phyloP scores from a whole-genome alignment of 805 yeast genomes.

The Sungouiella blattae region DNA sequence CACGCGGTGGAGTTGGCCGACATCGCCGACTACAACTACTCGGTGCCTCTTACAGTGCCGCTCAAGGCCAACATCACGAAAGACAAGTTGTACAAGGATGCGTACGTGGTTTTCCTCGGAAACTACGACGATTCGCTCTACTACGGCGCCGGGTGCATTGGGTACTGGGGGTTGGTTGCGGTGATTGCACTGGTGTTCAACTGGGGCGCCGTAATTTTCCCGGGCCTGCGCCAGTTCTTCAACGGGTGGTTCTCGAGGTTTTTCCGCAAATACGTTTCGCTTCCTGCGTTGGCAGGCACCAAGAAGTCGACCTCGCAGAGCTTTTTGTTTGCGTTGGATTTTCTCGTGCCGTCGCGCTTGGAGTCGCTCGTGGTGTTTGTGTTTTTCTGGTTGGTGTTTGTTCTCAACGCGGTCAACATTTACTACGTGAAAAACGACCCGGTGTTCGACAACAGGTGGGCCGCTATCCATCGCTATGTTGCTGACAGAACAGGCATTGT shows the following conservation, averaged over 20 bases:
- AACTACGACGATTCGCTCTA: constrained; percentile 38
- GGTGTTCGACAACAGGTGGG: constrained; percentile 1
- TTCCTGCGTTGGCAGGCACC: constrained; percentile 25
- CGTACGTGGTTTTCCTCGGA: constrained; percentile 16
- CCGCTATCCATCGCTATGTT: constrained; percentile 12
- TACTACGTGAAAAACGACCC: constrained; percentile 8
- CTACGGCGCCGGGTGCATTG: constrained; percentile 37
- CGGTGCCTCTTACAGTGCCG: constrained; percentile 16
- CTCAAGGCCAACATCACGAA: constrained; percentile 21
- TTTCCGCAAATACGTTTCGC: constrained; percentile 23
- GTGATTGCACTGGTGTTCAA: constrained; percentile 25
- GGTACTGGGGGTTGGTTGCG: constrained; percentile 5
- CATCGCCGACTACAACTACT: constrained; percentile 5
- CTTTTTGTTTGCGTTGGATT: constrained; percentile 15
- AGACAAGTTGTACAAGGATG: constrained; percentile 19
- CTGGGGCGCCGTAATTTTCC: constrained; percentile 39
- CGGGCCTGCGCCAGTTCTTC: constrained; percentile 26
- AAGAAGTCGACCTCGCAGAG: constrained; percentile 8
- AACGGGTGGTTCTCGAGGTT: constrained; percentile 26
- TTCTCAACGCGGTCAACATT: constrained; percentile 7
- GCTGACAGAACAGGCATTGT: constrained; percentile 14
- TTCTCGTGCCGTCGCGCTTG: constrained; percentile 27
- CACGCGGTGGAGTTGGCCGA: constrained; percentile 13
- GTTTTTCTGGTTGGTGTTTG: constrained; percentile 14
- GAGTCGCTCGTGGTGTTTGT: constrained; percentile 22